Percentiles rank a stretch among this genome's conserved stretches.
Conservation (phyloP, 495 filamentous ascomycete genomes). For the Apodospora peruviana region DNA sequence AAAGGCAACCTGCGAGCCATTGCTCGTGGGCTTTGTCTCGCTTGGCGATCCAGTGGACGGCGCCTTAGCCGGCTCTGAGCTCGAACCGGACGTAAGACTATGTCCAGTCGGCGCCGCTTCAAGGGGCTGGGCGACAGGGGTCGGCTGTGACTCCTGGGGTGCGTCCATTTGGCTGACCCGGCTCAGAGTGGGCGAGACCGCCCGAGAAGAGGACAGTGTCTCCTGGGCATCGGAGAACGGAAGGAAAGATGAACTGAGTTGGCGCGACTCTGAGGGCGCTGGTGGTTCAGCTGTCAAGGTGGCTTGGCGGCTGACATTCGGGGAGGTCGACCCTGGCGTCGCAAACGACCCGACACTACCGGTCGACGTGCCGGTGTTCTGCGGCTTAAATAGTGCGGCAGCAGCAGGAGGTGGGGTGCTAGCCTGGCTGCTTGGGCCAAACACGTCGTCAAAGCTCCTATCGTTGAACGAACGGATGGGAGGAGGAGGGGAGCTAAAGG, state of each 20-base stretch:
- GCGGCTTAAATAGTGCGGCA: constrained; percentile 63
- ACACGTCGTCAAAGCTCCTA: constrained; percentile 81
- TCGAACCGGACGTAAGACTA: constrained; percentile 27
- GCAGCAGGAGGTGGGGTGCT: constrained; percentile 47
- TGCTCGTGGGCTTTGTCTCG: constrained; percentile 15
- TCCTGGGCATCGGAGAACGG: constrained; percentile 61
- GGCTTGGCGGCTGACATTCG: constrained; percentile 45
- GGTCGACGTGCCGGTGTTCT: constrained; percentile 49
- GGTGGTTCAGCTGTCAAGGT: constrained; percentile 47
- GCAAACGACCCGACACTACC: constrained; percentile 47
- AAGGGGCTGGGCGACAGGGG: constrained; percentile 26
- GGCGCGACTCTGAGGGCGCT: constrained; percentile 60
- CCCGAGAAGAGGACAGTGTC: constrained; percentile 69
- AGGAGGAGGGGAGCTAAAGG: constrained; percentile 37
- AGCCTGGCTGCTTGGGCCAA: constrained; percentile 54
- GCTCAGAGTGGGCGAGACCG: constrained; percentile 74
- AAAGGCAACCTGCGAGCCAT: constrained; percentile 5
- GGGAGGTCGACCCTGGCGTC: constrained; percentile 49
- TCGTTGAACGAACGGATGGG: constrained; percentile 47
- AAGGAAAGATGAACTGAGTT: constrained; percentile 66
- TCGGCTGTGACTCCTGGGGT: constrained; percentile 46
- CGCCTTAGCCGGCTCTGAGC: constrained; percentile 22
- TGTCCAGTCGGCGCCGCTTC: constrained; percentile 29
- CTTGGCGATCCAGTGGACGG: constrained; percentile 11
- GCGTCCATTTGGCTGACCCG: constrained; percentile 66